Evolutionary conservation across 805 yeast species (phyloP), one percentile per base, ranked within the genome.

Genomic region (Saccharomycopsis vini): DNA sequence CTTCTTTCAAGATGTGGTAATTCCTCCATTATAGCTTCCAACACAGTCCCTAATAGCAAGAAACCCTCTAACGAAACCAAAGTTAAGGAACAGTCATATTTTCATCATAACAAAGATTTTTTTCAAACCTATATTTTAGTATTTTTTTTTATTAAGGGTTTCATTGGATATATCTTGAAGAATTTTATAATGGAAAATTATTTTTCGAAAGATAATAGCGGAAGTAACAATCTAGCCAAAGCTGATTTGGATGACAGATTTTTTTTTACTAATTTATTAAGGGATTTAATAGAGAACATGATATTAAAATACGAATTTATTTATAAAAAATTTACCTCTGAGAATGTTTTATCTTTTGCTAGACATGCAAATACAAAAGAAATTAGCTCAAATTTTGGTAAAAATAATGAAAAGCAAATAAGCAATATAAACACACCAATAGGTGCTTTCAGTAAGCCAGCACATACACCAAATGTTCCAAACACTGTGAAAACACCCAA

Each of bases 121-220:
- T 49, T 64, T 50, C 47, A 58, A 12, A 31, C 75, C 13, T 73
- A 75, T 50, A 63, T 67, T 22, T 62, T 73, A 24, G 43, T 77
- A 23, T 73, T 73, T 44, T 57, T 64, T 16, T 50, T 67, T 15
- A 55, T 57, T 18, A 43, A 43, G 21, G 31, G 46, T 18, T 43
- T 34, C 24, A 23, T 43, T 21, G 44, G 42, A 5, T 36, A 26
- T 40, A 15, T 46, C 19, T 9, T 43, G 4, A 42, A 46, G 32
- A 34, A 35, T 7, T 46, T 35, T 26, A 38, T 46, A 7, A 3
- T 46, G 12, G 47, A 46, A 32, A 41, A 21, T 6, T 36, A 16
- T 13, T 31, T 19, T 19, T n/a, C 31, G 4, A 31, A 29, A 38
- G 23, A 33, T 24, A 23, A 33, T 24, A n/a, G 16, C 9, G 16